Conservation (phyloP, 2,329 filamentous ascomycete genomes). For the Hypoxylon sp. region DNA sequence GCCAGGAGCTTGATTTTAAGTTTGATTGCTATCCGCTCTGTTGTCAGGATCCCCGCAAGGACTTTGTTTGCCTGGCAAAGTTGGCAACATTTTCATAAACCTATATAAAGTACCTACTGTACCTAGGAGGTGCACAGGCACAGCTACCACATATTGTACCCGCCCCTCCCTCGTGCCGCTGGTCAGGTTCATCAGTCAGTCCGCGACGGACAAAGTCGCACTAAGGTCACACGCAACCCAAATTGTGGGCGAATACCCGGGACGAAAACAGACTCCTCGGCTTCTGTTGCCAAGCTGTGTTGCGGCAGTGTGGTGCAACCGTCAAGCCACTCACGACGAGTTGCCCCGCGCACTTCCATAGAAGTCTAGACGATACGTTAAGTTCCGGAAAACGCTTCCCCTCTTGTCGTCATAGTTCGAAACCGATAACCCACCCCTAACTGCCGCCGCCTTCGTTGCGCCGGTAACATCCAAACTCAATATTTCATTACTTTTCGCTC, state of each 20-base stretch:
- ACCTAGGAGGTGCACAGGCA: too few relatives aligned
- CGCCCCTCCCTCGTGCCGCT: conserved; percentile 21
- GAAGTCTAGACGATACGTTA: conserved; percentile 26
- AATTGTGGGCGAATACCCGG: conserved; percentile 10
- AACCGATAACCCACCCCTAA: conserved; percentile 24
- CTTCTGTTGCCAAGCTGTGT: conserved; percentile 9
- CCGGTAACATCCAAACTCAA: conserved; percentile 10
- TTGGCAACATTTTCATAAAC: conserved; percentile 10
- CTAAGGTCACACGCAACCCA: conserved; percentile 32
- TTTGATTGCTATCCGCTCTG: conserved; percentile 2
- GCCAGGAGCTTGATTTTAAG: conserved; percentile 1
- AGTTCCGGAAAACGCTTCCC: conserved; percentile 22
- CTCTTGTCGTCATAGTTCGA: conserved; percentile 42
- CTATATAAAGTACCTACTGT: too few relatives aligned
- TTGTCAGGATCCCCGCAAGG: not conserved
- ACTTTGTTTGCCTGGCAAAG: not conserved
- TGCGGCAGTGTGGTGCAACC: conserved; percentile 16
- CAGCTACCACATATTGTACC: not conserved
- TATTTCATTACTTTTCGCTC: conserved; percentile 7
- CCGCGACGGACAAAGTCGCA: conserved; percentile 25
- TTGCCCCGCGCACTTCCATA: conserved; percentile 25
- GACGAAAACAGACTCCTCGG: conserved; percentile 19
- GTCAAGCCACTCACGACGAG: conserved; percentile 36
- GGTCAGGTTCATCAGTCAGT: conserved; percentile 34
- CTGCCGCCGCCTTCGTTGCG: conserved; percentile 10